Percentiles rank a stretch among this genome's conserved stretches.
Conservation (phyloP, 1,139 yeast genomes). For the Suhomyces bokatorum region DNA sequence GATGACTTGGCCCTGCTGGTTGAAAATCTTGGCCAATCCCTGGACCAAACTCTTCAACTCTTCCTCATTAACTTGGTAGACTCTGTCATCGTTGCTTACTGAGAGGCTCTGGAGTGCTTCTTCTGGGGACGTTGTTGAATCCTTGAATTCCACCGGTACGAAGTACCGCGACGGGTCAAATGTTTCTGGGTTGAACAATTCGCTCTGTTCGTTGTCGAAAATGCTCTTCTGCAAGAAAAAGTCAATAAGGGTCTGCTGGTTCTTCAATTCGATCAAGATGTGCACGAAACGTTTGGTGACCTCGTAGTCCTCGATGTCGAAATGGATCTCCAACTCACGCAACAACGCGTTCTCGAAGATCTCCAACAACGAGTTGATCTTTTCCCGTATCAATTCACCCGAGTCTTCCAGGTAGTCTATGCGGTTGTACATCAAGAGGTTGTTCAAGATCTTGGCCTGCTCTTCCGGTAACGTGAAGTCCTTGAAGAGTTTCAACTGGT, state of each 20-base stretch:
- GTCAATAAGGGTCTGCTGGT: constrained; percentile 47
- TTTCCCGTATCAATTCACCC: constrained; percentile 40
- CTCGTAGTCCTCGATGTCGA: constrained; percentile 51
- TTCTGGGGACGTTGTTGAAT: constrained; percentile 1
- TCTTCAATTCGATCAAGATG: constrained; percentile 39
- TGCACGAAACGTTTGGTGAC: constrained; percentile 36
- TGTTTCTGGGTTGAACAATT: constrained; percentile 32
- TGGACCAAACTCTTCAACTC: constrained; percentile 26
- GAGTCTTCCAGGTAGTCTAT: constrained; percentile 40
- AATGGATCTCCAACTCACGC: constrained; percentile 66
- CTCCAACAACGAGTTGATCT: constrained; percentile 60
- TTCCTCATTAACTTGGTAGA: constrained; percentile 17
- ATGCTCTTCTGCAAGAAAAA: constrained; percentile 48
- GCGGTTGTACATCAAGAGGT: constrained; percentile 40
- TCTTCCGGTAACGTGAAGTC: constrained; percentile 49
- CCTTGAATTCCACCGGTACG: constrained; percentile 3
- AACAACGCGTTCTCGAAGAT: constrained; percentile 73
- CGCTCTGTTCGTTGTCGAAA: constrained; percentile 39
- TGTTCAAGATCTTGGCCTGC: constrained; percentile 46
- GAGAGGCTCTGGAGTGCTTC: constrained; percentile 2
- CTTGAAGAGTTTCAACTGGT: constrained; percentile 49
- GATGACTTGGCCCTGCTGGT: constrained; percentile 36
- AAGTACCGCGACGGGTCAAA: constrained; percentile 26
- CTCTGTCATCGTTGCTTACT: neutral
- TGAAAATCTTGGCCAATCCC: constrained; percentile 35